Conservation (phyloP, 2,329 filamentous ascomycete genomes). For the Aspergillus fumigatiaffinis region DNA sequence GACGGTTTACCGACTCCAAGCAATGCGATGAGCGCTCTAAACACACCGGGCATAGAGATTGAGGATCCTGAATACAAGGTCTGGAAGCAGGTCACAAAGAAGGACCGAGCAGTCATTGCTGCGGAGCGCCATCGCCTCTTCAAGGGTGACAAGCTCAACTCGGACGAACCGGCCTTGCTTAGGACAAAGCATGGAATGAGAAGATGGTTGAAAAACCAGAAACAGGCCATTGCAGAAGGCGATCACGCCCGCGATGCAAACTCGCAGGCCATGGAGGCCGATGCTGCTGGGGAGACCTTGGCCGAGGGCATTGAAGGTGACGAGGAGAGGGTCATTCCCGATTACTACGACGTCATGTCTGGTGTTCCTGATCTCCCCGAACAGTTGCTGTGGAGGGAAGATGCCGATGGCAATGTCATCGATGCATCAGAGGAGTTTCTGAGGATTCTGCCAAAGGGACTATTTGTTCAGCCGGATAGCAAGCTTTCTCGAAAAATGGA, state of each 20-base stretch:
- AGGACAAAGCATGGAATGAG: conserved; percentile 86
- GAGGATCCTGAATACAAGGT: conserved; percentile 91
- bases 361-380: conserved; percentile 79
- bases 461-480: conserved; percentile 72
- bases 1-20: conserved; percentile 67
- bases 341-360: conserved; percentile 88
- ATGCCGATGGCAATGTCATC: conserved; percentile 81
- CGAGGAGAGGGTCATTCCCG: conserved; percentile 77
- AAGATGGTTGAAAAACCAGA: conserved; percentile 75
- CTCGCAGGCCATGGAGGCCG: conserved; percentile 46
- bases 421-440: conserved; percentile 84
- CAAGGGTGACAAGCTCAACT: conserved; percentile 75
- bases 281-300: conserved; percentile 66
- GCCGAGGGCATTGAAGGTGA: conserved; percentile 94
- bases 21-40: conserved; percentile 63
- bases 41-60: conserved; percentile 71
- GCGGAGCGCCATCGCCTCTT: conserved; percentile 85
- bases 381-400: conserved; percentile 81
- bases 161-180: conserved; percentile 81
- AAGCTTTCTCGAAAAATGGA: conserved; percentile 76
- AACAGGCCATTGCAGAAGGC: conserved; percentile 59
- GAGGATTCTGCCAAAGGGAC: conserved; percentile 67
- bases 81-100: conserved; percentile 99
- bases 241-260: conserved; percentile 44
- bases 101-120: conserved; percentile 80